Base-by-base conservation (phyloP, 1,284 basidiomycete species). In the Tilletia walkeri region DNA sequence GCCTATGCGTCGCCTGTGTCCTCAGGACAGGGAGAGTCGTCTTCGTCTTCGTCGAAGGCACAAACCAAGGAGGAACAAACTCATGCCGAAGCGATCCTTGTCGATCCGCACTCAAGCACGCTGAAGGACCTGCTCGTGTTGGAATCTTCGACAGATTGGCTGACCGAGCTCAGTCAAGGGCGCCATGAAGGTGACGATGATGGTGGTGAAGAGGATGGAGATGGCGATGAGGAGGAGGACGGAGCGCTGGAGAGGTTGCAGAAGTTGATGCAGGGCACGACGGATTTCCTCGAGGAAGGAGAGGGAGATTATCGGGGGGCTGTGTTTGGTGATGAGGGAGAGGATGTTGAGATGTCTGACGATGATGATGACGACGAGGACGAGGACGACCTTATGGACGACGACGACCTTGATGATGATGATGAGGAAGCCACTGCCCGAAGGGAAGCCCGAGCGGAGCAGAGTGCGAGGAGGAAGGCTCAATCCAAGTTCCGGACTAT, bases 81-180 rank as follows among this genome's bases (percentile, higher is more conserved):
- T 30, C 24, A 30, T 30, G 24, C 50, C 50, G 50, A 53, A 9
- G 50, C 50, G 50, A 24, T n/a, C 50, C 16, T 53, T 18, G 50
- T 18, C 56, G 56, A 61, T 34, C 56, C 38, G 10, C 10, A n/a
- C 56, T 41, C 45, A 14, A 18, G n/a, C n/a, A 24, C 39, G n/a
- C 65, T 48, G 0, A 18, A 47, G 47, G 20, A 45, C 4, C 65
- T 66, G 10, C 20, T 66, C 14, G 65, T 41, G 6, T 1, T 45
- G 4, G 65, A 66, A 20, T 63, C 59, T 2, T 63, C 59, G 4
- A 41, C 59, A 6, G 59, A 63, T 10, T 63, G 59, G 59, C 59
- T 63, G 12, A 38, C 59, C 18, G 36, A 38, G 36, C 16, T 63
- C 34, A 30, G 10, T 6, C 18, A 6, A 63, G 16, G 18, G 18